Evolutionary conservation across 768 basidiomycete genomes (phyloP).

Genomic region (Leccinum uliginosum): DNA sequence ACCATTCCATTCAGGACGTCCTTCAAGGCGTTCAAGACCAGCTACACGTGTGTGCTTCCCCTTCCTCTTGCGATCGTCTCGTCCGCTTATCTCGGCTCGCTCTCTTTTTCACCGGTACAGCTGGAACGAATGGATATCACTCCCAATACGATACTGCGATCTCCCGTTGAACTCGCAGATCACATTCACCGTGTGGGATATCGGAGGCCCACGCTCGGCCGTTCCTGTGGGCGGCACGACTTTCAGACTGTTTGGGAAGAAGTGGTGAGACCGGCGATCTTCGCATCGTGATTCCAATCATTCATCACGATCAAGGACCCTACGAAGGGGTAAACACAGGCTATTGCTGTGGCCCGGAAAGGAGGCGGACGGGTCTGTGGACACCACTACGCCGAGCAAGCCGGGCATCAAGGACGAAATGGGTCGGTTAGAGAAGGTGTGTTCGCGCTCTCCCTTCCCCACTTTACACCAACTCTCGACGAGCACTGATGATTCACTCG

Average conservation of each 20-base stretch:
- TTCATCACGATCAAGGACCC: constrained; percentile 49
- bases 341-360: constrained; percentile 76
- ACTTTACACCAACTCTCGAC: neutral
- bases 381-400: constrained; percentile 87
- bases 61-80: neutral
- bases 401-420: constrained; percentile 80
- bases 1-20: constrained; percentile 90
- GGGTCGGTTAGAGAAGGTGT: constrained; percentile 89
- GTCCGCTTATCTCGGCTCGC: neutral
- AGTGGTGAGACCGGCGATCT: constrained; percentile 53
- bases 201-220: constrained; percentile 74
- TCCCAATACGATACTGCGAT: constrained; percentile 92
- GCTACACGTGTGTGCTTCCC: constrained; percentile 56
- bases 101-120: constrained; percentile 33
- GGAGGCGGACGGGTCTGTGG: constrained; percentile 81
- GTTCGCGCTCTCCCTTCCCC: neutral
- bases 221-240: constrained; percentile 89
- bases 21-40: constrained; percentile 87
- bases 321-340: constrained; percentile 89
- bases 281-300: neutral
- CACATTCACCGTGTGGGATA: constrained; percentile 95
- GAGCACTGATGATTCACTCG: neutral
- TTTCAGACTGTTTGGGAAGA: constrained; percentile 87
- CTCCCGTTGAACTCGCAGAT: constrained; percentile 87
- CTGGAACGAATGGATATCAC: constrained; percentile 94